Percentiles rank a stretch among this genome's conserved stretches.
phyloP scores from a whole-genome alignment of 1,139 yeast species.

The Lodderomyces theae region DNA sequence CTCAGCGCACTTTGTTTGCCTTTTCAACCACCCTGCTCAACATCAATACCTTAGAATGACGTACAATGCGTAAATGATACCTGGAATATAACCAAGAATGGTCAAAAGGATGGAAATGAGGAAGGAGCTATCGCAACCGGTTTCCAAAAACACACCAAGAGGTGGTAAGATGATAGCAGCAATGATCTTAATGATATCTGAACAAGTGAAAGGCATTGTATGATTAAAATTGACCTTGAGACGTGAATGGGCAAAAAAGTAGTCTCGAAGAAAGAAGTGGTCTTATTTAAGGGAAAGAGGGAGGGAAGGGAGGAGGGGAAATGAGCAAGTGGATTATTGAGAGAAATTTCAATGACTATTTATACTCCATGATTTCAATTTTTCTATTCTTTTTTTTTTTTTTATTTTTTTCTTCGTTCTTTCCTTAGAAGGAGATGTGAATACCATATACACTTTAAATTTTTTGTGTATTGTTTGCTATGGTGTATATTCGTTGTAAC shows the following conservation, averaged over 20 bases:
- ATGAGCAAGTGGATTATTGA: too few relatives aligned
- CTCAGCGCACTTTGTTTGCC: too few relatives aligned
- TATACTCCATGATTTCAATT: too few relatives aligned
- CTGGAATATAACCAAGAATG: slow-evolving; percentile 63
- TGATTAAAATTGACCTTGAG: too few relatives aligned
- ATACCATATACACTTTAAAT: too few relatives aligned
- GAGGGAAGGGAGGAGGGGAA: too few relatives aligned
- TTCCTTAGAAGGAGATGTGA: too few relatives aligned
- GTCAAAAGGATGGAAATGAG: slow-evolving; percentile 61
- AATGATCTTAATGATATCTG: slow-evolving; percentile 60
- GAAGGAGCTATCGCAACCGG: slow-evolving; percentile 57
- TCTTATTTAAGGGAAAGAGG: too few relatives aligned
- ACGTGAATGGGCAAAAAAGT: too few relatives aligned
- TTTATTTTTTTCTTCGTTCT: neutral
- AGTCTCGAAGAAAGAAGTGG: too few relatives aligned
- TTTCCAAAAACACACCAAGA: slow-evolving; percentile 69
- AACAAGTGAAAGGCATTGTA: slow-evolving; percentile 49
- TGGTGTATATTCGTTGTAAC: too few relatives aligned
- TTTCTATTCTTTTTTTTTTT: neutral
- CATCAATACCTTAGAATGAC: slow-evolving; percentile 32
- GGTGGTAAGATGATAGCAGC: slow-evolving; percentile 69
- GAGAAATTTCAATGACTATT: neutral
- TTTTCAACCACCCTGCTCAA: too few relatives aligned
- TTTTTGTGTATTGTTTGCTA: slow-evolving; percentile 3
- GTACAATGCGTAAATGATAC: slow-evolving; percentile 63